Base-by-base conservation (phyloP, 2,329 filamentous ascomycete genomes). In the Phialemoniopsis sp. region DNA sequence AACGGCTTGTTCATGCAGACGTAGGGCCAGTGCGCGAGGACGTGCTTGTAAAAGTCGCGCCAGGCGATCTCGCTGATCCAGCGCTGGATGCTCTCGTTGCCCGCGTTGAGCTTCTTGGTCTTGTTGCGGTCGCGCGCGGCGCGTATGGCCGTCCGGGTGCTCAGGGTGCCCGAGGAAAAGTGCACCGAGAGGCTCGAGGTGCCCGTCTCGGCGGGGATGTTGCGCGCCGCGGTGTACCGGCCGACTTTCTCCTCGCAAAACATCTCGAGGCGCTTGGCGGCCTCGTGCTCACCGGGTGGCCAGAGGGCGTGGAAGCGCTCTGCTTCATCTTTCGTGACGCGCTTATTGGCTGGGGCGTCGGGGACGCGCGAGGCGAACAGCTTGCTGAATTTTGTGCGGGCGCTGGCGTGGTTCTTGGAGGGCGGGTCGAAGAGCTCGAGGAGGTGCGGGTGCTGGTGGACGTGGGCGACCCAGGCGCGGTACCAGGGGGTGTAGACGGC, bases 21-120 rank as follows among this genome's bases (percentile, higher is more conserved):
- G 51, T 89, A 90, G 0, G 90, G 90, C 87, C 88, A 95, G 44
- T 90, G 68, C 1, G 82, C 86, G 5, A 95, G 64, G 4, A 95
- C 86, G 56, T 93, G 87, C 53, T 83, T 88, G 64, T 94, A 94
- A 54, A 94, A 94, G 53, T 94, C 88, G 13, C 88, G 72, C 88
- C 88, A 93, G 0, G 87, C 88, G 4, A 94, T 72, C 59, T 94
- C 88, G 38, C 82, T 82, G 46, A 93, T 88, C 87, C 87, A 94
- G 0, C 72, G 70, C 37, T 75, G 68, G 41, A 87, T 82, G 0
- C 86, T 87, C 13, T 76, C 62, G 15, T 75, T 72, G 0, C 85
- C 84, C 2, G 68, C 76, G 43, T 89, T 78, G 2, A 95, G 70
- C 41, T 79, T 77, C 56, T 76, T 78, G 2, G 74, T 76, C 18